Conservation (phyloP, 2,329 filamentous ascomycete species). For the Falciphora oryzae region DNA sequence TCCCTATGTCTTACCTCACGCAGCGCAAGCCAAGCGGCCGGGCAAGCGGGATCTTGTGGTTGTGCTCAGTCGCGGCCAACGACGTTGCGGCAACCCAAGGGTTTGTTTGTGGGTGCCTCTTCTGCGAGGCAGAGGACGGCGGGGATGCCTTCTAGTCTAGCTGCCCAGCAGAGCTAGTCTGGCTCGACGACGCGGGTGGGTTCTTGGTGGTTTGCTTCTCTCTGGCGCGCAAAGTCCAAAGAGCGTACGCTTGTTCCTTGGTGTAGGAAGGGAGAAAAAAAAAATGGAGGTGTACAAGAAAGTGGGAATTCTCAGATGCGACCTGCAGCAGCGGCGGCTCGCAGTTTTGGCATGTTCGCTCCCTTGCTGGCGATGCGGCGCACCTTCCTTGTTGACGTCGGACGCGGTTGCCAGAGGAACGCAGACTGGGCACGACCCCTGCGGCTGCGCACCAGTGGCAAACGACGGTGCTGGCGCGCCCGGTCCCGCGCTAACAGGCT, state of each 20-base stretch:
- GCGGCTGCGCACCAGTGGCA: neutral
- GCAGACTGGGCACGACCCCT: neutral
- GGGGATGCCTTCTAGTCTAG: neutral
- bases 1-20: constrained; percentile 56
- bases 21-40: constrained; percentile 80
- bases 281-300: constrained; percentile 4
- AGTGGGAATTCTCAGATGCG: constrained; percentile 5
- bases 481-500: neutral
- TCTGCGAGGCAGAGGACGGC: neutral
- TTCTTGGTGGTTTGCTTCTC: constrained; percentile 5
- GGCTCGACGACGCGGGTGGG: constrained; percentile 1
- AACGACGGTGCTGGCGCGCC: neutral
- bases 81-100: constrained; percentile 28
- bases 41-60: constrained; percentile 42
- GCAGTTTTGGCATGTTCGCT: constrained; percentile 3
- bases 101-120: constrained; percentile 4
- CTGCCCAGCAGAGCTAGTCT: neutral
- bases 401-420: constrained; percentile 2
- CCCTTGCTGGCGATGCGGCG: neutral
- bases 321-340: constrained; percentile 1
- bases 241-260: neutral
- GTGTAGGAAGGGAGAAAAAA: neutral
- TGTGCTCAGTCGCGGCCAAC: constrained; percentile 41
- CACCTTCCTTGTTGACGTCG: constrained; percentile 1
- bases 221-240: neutral